Percentiles rank a stretch among this genome's conserved stretches.
These are phyloP conservation scores for Neurospora sp. DNA, from an alignment of 495 filamentous ascomycete species.

Conservation along the genomic window DNA sequence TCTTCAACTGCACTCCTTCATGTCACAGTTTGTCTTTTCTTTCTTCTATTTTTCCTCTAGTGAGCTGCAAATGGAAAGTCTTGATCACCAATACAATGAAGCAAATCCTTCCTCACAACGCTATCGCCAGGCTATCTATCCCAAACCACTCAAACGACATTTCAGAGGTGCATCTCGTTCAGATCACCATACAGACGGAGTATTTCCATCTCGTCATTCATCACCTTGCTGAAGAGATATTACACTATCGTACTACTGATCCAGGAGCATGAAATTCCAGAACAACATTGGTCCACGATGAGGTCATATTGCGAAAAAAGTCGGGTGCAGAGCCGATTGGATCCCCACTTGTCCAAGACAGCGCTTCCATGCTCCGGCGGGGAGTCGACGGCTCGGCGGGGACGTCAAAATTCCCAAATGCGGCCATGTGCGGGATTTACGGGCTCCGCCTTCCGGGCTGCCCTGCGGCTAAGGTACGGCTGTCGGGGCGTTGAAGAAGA, in stretches of 20 bases:
- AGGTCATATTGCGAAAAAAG: slow-evolving; percentile 10
- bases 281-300: slow-evolving; percentile 10
- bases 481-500: neutral
- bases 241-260: too few species aligned
- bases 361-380: neutral
- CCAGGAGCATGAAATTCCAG: neutral
- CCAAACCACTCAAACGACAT: neutral
- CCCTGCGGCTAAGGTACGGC: neutral
- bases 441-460: neutral
- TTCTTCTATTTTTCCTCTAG: neutral
- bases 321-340: slow-evolving; percentile 4
- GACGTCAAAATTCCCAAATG: neutral
- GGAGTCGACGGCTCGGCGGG: neutral
- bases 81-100: too few species aligned
- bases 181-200: neutral
- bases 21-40: neutral
- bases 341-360: neutral
- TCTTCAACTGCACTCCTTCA: too few species aligned
- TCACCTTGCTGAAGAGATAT: neutral
- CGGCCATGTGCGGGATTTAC: neutral
- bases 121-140: neutral
- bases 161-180: neutral
- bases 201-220: neutral
- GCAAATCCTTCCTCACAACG: neutral
- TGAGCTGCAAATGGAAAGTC: neutral